Evolutionary conservation across 2,329 filamentous ascomycete genomes (phyloP), one percentile per base, ranked within the genome.

Genomic region (Blastomyces percursus): DNA sequence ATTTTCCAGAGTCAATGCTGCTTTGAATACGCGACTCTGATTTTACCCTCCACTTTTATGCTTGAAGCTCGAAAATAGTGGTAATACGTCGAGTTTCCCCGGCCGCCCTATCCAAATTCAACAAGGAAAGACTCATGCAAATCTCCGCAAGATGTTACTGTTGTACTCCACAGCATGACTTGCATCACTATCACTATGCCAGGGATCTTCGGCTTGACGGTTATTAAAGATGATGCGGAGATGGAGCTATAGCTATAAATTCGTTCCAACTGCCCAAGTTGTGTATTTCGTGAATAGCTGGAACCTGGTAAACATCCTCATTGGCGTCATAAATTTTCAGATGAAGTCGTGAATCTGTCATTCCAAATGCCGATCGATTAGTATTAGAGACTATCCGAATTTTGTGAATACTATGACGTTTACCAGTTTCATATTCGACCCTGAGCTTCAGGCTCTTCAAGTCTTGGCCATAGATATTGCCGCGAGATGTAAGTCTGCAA

Each of bases 251-350:
- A 12, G 32, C 30, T 57, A 42, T 57, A 57, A 57, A 57, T 57
- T 40, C 21, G n/a, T 12, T n/a, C 24, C 54, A 14, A 3, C n/a
- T 40, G 8, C 54, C 54, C 32, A 24, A 21, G n/a, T 14, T 42
- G 54, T 24, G 14, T 24, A 8, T 40, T 40, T 38, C 19, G 16
- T 35, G n/a, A 38, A 44, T 19, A 38, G 32, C 6, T 21, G 27
- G 19, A n/a, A n/a, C 21, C 54, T 32, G 86, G 69, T 87, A 90
- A 48, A 86, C 84, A 35, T 83, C 79, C 65, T 84, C 79, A 8
- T 74, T 82, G 1, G 80, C 79, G 72, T 90, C 87, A 66, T 84
- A 82, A 61, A 89, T 88, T 69, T 86, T 81, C 71, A 89, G 83
- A 67, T 89, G 86, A 8, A 90, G 79, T 8, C 86, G 84, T 27